Conservation (phyloP, 2,329 filamentous ascomycete species). For the Helicocarpus griseus region DNA sequence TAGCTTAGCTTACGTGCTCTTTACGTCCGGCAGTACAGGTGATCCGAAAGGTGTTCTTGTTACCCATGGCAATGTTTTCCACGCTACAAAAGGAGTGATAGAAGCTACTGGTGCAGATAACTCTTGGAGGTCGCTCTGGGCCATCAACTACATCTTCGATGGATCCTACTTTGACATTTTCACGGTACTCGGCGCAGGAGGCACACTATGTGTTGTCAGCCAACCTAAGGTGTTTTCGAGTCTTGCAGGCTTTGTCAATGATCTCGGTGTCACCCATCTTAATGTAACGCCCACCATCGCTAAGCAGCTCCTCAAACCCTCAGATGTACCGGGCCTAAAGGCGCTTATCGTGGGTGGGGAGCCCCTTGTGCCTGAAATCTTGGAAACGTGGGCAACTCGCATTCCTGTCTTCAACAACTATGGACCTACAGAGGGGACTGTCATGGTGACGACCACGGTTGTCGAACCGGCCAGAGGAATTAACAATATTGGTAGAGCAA, state of each 20-base stretch:
- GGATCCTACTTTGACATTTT: slow-evolving; percentile 86
- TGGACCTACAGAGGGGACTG: slow-evolving; percentile 28
- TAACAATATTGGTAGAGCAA: slow-evolving; percentile 23
- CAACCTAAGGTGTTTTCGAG: slow-evolving; percentile 66
- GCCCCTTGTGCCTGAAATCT: slow-evolving; percentile 61
- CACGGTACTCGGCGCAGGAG: slow-evolving; percentile 67
- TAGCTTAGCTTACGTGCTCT: slow-evolving; percentile 64
- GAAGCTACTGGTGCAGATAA: slow-evolving; percentile 52
- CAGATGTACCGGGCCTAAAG: slow-evolving; percentile 57
- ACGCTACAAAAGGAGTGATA: slow-evolving; percentile 65
- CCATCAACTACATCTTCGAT: slow-evolving; percentile 76
- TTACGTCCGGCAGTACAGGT: slow-evolving; percentile 74
- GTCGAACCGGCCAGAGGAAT: slow-evolving; percentile 17
- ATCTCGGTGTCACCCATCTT: slow-evolving; percentile 61
- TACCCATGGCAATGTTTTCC: slow-evolving; percentile 65
- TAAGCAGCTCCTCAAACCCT: slow-evolving; percentile 60
- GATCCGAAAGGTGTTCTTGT: slow-evolving; percentile 69
- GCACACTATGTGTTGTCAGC: slow-evolving; percentile 63
- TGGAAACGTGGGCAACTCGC: slow-evolving; percentile 49
- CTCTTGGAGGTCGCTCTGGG: slow-evolving; percentile 57
- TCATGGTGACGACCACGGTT: slow-evolving; percentile 22
- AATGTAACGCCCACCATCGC: slow-evolving; percentile 72
- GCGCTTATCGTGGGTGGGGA: slow-evolving; percentile 77
- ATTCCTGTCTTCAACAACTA: slow-evolving; percentile 21
- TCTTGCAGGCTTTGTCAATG: slow-evolving; percentile 56